Base-by-base conservation (phyloP, 2,329 filamentous ascomycete species). In the Paraphaeosphaeria minitans region DNA sequence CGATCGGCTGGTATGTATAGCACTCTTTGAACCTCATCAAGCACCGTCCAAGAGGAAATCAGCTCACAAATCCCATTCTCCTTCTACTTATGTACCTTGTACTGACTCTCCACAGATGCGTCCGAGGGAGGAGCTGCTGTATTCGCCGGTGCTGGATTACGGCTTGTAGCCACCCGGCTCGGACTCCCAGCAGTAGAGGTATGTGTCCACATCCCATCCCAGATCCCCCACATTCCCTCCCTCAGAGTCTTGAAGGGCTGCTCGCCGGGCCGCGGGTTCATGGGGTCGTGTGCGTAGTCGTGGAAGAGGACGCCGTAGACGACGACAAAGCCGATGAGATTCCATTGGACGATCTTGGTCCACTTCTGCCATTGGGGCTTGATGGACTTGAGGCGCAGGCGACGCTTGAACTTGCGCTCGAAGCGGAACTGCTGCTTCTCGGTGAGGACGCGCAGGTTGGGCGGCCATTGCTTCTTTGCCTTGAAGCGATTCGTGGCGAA, bases 391-490 rank as follows among this genome's bases (percentile, higher is more conserved):
- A 90, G 76, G 58, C 83, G 82, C 27, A 89, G 77, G 55, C 91
- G 84, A 53, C 91, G 83, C 78, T 92, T 90, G 78, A 89, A 93
- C 72, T 89, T 88, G 75, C 90, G 87, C 80, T 94, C 91, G 67
- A 92, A 88, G 45, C 87, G 84, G 73, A 93, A 89, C 76, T 93
- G 88, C 71, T 93, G 87, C 75, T 90, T 89, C 48, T 82, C 79
- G 39, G 86, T 86, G 59, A 94, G 83, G 71, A 86, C 84, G 62
- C 82, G 79, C 76, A 94, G 90, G 76, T 93, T 87, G 13, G 91
- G 91, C 57, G 91, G 91, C 91, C 91, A 94, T 64, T 86, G 80
- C 72, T 89, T 90, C 77, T 90, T 89, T 50, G 87, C 85, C 69
- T 81, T 85, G 78, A 86, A 88, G 5, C 84, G 84, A 70, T 86